Evolutionary conservation across 164 flowering plant species (phyloP).

Genomic region (Tetracentron sinense): DNA sequence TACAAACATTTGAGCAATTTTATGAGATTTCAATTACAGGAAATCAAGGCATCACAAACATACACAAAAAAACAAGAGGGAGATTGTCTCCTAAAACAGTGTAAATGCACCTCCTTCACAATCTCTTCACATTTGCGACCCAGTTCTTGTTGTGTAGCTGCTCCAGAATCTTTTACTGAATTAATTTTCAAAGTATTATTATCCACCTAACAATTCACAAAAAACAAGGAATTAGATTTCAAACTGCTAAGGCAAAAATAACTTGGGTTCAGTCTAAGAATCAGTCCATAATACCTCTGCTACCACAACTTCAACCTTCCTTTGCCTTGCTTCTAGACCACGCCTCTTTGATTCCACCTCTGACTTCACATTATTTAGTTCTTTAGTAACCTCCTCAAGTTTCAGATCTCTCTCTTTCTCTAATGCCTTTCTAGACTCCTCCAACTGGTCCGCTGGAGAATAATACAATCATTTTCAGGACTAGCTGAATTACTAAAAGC

Average conservation of each 20-base stretch:
- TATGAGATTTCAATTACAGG: too few species aligned
- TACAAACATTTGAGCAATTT: too few species aligned
- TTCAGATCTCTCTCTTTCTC: constrained; percentile 58
- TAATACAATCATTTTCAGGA: background rate
- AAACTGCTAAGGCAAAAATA: background rate
- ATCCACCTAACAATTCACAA: too few species aligned
- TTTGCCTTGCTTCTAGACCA: constrained; percentile 47
- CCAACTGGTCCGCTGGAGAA: constrained; percentile 53
- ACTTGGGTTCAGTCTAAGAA: background rate
- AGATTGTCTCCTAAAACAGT: too few species aligned
- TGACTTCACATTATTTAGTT: constrained; percentile 46
- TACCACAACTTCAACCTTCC: constrained; percentile 51
- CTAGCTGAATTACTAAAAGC: background rate
- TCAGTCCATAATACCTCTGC: constrained; percentile 45
- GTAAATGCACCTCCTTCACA: too few species aligned
- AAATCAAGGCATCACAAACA: too few species aligned
- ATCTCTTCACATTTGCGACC: too few species aligned
- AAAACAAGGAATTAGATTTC: too few species aligned
- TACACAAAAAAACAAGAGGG: too few species aligned
- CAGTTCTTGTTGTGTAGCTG: too few species aligned
- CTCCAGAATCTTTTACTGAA: too few species aligned
- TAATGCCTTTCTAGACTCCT: constrained; percentile 46
- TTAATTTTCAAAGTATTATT: too few species aligned
- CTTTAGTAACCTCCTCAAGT: constrained; percentile 46
- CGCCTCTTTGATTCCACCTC: constrained; percentile 55